phyloP scores from a whole-genome alignment of 208 protist species.

The Phytomonas serpens region DNA sequence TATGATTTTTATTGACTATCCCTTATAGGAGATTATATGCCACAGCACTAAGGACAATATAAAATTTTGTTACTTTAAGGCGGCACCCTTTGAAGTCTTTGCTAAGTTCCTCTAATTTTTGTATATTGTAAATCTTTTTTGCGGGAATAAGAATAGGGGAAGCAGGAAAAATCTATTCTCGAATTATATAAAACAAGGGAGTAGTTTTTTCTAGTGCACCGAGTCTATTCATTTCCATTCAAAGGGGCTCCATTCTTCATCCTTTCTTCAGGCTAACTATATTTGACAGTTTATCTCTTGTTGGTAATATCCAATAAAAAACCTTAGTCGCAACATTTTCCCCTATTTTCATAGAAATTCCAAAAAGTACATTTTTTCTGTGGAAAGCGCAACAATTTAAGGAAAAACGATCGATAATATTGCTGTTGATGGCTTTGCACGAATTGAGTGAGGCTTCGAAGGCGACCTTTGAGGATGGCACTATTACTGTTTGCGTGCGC shows the following conservation, averaged over 20 bases:
- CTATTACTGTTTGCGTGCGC: constrained; percentile 74
- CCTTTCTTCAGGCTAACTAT: not conserved
- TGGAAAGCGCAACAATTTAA: not conserved
- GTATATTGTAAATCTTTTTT: not conserved
- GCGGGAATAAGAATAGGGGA: not conserved
- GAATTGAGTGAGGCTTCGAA: not conserved
- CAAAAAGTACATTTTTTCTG: not conserved
- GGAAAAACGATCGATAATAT: not conserved
- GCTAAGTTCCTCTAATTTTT: not conserved
- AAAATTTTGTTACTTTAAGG: not conserved
- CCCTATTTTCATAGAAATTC: too few species aligned
- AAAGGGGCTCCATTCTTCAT: not conserved
- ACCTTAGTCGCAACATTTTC: not conserved
- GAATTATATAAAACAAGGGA: not conserved
- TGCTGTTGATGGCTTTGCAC: not conserved
- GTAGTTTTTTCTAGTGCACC: not conserved
- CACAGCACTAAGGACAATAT: not conserved
- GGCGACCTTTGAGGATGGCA: constrained; percentile 42
- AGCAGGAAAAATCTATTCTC: not conserved
- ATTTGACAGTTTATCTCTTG: not conserved
- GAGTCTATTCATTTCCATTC: not conserved
- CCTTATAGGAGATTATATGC: not conserved
- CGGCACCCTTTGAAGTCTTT: not conserved
- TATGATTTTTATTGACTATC: not conserved
- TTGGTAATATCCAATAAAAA: not conserved